Percentiles rank a stretch among this genome's conserved stretches.
Conservation (phyloP, 2,329 filamentous ascomycete species). For the Sporothrix dimorphospora region DNA sequence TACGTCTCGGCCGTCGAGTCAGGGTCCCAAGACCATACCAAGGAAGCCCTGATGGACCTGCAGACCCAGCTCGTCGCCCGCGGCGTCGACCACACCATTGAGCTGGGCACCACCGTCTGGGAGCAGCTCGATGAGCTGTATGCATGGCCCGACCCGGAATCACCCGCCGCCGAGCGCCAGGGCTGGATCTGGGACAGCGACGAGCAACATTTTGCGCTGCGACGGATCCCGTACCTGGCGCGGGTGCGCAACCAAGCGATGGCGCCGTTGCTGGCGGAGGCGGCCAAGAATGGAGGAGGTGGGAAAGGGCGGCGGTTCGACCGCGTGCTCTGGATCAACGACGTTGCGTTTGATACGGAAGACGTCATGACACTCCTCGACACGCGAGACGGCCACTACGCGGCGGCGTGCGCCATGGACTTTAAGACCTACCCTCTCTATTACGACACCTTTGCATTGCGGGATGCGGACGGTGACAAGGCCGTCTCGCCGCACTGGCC, state of each 20-base stretch:
- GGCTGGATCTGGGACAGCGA: slow-evolving; percentile 65
- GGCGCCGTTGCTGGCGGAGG: slow-evolving; percentile 58
- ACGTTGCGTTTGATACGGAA: slow-evolving; percentile 58
- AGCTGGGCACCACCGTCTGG: slow-evolving; percentile 57
- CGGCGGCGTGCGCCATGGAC: slow-evolving; percentile 64
- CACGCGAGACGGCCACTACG: slow-evolving; percentile 59
- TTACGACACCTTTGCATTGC: slow-evolving; percentile 65
- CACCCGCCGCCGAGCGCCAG: slow-evolving; percentile 43
- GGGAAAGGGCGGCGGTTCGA: slow-evolving; percentile 53
- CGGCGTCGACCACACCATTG: slow-evolving; percentile 58
- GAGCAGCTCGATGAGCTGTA: slow-evolving; percentile 61
- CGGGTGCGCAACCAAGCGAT: slow-evolving; percentile 65
- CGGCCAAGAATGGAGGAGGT: slow-evolving; percentile 33
- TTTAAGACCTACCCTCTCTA: slow-evolving; percentile 57
- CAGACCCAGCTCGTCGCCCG: slow-evolving; percentile 55
- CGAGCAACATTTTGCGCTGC: slow-evolving; percentile 55
- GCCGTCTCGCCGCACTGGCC: slow-evolving; percentile 59
- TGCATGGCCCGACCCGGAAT: slow-evolving; percentile 39
- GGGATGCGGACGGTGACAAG: slow-evolving; percentile 58
- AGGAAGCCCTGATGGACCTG: slow-evolving; percentile 61
- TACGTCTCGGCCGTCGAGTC: slow-evolving; percentile 69
- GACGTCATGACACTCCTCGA: slow-evolving; percentile 58
- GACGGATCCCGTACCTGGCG: slow-evolving; percentile 71
- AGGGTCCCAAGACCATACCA: slow-evolving; percentile 69
- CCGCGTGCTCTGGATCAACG: slow-evolving; percentile 62